These are phyloP conservation scores for Emmonsia crescens DNA, from an alignment of 2,329 filamentous ascomycete species.

Conservation along the genomic window DNA sequence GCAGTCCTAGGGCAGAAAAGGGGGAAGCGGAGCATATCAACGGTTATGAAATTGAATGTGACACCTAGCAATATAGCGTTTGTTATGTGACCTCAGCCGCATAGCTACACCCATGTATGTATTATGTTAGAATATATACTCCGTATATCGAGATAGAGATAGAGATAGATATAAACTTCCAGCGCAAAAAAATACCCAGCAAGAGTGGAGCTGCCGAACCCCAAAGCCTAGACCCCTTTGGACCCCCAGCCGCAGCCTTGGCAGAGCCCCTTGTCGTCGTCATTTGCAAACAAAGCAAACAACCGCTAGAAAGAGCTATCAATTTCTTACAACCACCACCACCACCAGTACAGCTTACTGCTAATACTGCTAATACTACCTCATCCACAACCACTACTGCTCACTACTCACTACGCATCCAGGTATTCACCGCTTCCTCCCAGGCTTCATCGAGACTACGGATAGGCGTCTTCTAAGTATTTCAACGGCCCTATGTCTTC, in stretches of 20 bases:
- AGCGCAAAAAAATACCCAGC: neutral
- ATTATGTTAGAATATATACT: neutral
- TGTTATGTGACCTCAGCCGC: neutral
- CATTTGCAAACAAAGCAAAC: neutral
- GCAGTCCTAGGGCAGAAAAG: neutral
- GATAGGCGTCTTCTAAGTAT: neutral
- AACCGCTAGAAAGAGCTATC: neutral
- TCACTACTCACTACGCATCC: no score
- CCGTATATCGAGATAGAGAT: no score
- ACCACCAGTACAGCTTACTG: neutral
- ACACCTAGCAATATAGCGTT: neutral
- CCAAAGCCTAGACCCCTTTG: neutral
- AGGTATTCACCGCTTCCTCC: neutral
- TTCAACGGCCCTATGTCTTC: slow-evolving; percentile 11
- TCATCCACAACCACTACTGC: neutral
- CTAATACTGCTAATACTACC: no score
- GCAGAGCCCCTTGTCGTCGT: no score
- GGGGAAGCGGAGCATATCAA: neutral
- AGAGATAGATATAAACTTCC: no score
- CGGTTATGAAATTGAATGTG: neutral
- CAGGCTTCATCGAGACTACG: neutral
- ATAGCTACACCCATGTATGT: neutral
- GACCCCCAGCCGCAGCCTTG: no score
- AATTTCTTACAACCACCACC: neutral
- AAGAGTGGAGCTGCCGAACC: neutral